Base-by-base conservation (phyloP, 2,329 filamentous ascomycete species). In the Colletotrichum incanum region DNA sequence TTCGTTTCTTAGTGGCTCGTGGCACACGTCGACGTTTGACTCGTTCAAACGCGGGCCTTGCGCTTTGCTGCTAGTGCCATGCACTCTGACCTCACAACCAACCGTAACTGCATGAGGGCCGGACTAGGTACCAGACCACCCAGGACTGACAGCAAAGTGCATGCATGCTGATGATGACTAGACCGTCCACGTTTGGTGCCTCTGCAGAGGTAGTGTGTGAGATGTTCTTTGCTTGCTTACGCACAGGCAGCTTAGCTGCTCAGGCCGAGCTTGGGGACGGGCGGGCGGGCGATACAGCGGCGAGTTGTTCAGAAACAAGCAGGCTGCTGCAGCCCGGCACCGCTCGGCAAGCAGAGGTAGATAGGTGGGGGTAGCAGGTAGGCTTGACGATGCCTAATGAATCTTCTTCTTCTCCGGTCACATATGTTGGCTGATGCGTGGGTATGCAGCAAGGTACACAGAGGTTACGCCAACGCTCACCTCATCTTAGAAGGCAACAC, bases 71-170 rank as follows among this genome's bases (percentile, higher is more conserved):
- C 31, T 59, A 43, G 37, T 37, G 45, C n/a, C 43, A 62, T 62
- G n/a, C 59, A 50, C 43, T 41, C 60, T 54, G 60, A 54, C 47
- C 47, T 63, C 49, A 49, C 20, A 62, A 26, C 43, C 43, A 34
- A 47, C 23, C 56, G 41, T 47, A 41, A 45, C 58, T 47, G n/a
- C 58, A 50, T 39, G n/a, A 12, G 45, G 45, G 50, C 54, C 28
- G 16, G 39, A 20, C 23, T 26, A 28, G 7, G 28, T 31, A 31
- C 28, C 11, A 56, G 34, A 26, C 54, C 11, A 28, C 6, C 37
- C 34, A 20, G 37, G 26, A 31, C 12, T 64, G 49, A 64, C 61
- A 64, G 61, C 49, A 54, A 64, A 64, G 61, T 64, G 61, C 37
- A 23, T 54, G 61, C 61, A 64, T 64, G 7, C 56, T 20, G 37